Base-by-base conservation (phyloP, 208 protist genomes). In the Strigomonas culicis region DNA sequence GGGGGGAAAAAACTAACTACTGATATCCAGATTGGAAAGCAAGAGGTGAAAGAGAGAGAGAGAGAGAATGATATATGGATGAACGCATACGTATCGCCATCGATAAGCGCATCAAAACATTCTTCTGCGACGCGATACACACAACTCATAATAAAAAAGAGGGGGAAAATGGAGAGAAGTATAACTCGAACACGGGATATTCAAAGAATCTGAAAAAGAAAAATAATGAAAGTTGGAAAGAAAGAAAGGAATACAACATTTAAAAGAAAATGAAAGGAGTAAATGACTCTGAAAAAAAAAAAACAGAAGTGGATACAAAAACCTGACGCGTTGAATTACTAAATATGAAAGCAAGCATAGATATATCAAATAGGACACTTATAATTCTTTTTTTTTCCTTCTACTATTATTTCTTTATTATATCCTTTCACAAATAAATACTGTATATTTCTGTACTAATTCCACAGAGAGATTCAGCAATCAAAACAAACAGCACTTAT, bases 201-300 rank as follows among this genome's bases (percentile, higher is more conserved):
- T 53, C 51, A 22, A 46, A 63, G 56, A 66, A 44, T 2, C 24
- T 10, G 49, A 58, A 3, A 60, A 70, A 63, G 41, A 63, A 62
- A 69, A 59, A 60, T 11, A 47, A 32, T n/a, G 28, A 17, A 13
- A 43, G 59, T 11, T 43, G 43, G 4, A 49, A 60, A 50, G 15
- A 60, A 58, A 58, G n/a, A 52, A 36, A 68, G 13, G 43, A 46
- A 55, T 8, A 30, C 4, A 22, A 44, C 17, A 41, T 36, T 22
- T 11, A 51, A 57, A 27, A 63, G 51, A 64, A 61, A 64, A 34
- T 52, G 59, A 64, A 64, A 36, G 57, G 41, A 15, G 49, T 30
- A 63, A 24, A 27, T 21, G 51, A 63, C 31, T 25, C 30, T 15
- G 34, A 17, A 30, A 44, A 57, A 50, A 69, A 30, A 7, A 52